These are phyloP conservation scores for Casuarina glauca DNA, from an alignment of 306 rosid species.

Conservation along the genomic window DNA sequence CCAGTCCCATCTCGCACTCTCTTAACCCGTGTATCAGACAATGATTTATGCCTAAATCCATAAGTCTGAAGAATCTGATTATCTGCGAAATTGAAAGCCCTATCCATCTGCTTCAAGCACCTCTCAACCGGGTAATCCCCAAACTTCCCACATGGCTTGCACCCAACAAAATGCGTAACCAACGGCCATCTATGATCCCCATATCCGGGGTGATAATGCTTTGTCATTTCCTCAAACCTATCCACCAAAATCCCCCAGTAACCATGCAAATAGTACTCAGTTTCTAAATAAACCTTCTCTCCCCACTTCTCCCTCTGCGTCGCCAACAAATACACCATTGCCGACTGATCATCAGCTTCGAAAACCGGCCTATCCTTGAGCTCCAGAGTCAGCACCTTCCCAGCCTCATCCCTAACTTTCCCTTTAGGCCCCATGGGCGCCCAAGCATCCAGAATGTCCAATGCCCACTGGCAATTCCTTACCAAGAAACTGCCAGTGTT, in stretches of 20 bases:
- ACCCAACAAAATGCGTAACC: conserved; percentile 64
- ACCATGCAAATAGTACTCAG: conserved; percentile 47
- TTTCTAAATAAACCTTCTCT: conserved; percentile 48
- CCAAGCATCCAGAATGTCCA: conserved; percentile 75
- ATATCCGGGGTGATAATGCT: conserved; percentile 48
- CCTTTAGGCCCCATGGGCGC: conserved; percentile 85
- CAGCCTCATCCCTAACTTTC: conserved; percentile 58
- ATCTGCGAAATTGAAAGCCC: conserved; percentile 62
- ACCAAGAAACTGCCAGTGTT: conserved; percentile 56
- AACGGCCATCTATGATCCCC: conserved; percentile 66
- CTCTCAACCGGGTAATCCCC: conserved; percentile 63
- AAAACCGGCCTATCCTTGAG: conserved; percentile 65
- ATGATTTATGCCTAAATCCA: conserved; percentile 49
- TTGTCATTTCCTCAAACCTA: conserved; percentile 51
- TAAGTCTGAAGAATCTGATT: conserved; percentile 60
- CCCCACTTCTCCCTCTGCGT: conserved; percentile 46
- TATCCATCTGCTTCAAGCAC: conserved; percentile 58
- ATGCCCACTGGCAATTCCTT: conserved; percentile 60
- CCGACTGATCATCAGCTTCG: conserved; percentile 87
- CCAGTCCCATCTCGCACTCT: conserved; percentile 46
- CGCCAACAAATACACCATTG: conserved; percentile 64
- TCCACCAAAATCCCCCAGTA: conserved; percentile 66
- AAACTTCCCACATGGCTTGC: conserved; percentile 63
- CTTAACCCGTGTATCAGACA: conserved; percentile 46
- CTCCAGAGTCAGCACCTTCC: conserved; percentile 48